phyloP scores from a whole-genome alignment of 75 land plant species.

The Pinus albicaulis region DNA sequence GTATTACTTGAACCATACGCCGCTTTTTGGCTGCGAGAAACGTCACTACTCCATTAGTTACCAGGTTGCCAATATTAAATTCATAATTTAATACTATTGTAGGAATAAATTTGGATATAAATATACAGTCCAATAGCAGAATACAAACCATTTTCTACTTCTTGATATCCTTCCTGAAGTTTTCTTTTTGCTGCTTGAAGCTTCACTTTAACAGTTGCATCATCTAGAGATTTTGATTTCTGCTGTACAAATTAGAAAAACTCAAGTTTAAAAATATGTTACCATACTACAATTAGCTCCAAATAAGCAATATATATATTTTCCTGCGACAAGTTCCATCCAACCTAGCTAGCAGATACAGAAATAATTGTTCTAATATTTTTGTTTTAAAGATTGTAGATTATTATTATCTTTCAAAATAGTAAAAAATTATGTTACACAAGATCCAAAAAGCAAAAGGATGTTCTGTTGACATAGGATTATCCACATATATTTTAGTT shows the following conservation, averaged over 20 bases:
- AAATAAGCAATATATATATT: too few species aligned
- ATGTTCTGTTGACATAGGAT: background rate
- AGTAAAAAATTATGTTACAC: background rate
- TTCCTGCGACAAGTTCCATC: too few species aligned
- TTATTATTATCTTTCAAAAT: background rate
- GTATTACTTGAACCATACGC: conserved; percentile 80
- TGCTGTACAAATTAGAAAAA: background rate
- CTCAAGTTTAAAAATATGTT: background rate
- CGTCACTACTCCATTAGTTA: background rate
- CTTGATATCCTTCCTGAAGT: conserved; percentile 82
- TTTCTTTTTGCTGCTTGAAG: conserved; percentile 75
- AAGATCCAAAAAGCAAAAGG: background rate
- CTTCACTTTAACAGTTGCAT: conserved; percentile 27
- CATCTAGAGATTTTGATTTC: conserved; percentile 33
- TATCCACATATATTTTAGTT: background rate
- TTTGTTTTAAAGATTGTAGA: background rate
- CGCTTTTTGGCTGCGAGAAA: conserved; percentile 75
- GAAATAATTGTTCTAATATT: background rate
- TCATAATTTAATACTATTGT: background rate
- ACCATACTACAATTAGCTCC: background rate
- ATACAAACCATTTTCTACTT: conserved; percentile 68
- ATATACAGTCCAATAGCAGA: background rate
- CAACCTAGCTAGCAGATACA: background rate
- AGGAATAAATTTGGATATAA: background rate
- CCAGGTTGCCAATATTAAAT: background rate